Evolutionary conservation across 1,139 yeast species (phyloP).

Genomic region (Suhomyces terraborum): DNA sequence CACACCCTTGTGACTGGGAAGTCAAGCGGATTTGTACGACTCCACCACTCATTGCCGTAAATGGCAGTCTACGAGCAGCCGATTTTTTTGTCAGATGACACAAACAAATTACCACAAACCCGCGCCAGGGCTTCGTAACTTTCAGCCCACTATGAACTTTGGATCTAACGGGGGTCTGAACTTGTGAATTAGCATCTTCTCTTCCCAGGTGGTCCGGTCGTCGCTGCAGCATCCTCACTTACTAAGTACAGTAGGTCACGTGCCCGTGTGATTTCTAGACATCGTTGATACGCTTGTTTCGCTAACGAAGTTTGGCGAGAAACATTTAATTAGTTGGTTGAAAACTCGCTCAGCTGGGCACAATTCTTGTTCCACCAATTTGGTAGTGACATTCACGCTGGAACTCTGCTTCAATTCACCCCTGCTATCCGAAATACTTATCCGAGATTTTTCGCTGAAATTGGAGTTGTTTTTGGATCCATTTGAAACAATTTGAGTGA

Average conservation of each 20-base stretch:
- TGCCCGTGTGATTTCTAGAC: neutral
- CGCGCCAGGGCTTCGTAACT: slow-evolving; percentile 5
- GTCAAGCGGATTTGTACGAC: neutral
- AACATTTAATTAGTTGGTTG: neutral
- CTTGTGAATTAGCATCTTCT: neutral
- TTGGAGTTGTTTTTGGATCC: neutral
- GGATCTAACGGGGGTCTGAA: slow-evolving; percentile 6
- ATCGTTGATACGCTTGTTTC: neutral
- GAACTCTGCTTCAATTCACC: too few species aligned
- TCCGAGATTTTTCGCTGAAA: neutral
- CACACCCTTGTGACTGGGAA: too few species aligned
- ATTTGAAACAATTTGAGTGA: neutral
- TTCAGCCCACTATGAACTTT: slow-evolving; percentile 6
- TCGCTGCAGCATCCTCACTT: neutral
- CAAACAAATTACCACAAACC: neutral
- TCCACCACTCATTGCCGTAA: slow-evolving; percentile 1
- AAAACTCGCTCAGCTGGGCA: neutral
- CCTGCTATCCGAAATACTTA: neutral
- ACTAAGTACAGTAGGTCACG: neutral
- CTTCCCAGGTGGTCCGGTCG: too few species aligned
- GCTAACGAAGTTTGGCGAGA: neutral
- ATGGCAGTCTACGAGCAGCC: slow-evolving; percentile 2
- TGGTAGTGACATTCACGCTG: neutral
- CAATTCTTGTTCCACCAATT: neutral
- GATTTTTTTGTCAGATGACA: neutral